Conservation (phyloP, 495 filamentous ascomycete genomes). For the Penicillium cinerascens region DNA sequence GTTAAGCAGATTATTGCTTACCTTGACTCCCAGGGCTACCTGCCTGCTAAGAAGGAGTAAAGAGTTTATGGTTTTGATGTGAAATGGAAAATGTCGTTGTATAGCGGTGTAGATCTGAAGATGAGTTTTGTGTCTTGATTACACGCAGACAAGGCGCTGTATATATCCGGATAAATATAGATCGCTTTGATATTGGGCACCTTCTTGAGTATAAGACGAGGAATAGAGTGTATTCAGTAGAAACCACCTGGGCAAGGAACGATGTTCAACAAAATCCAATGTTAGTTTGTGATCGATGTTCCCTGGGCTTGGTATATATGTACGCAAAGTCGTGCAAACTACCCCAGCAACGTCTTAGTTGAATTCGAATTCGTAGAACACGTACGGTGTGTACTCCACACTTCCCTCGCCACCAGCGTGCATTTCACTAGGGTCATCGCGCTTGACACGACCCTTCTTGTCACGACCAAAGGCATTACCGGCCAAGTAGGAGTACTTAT, state of each 20-base stretch:
- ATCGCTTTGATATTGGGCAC: constrained; percentile 6
- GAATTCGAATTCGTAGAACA: constrained; percentile 94
- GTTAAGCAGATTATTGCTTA: constrained; percentile 80
- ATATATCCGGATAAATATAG: constrained; percentile 15
- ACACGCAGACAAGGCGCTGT: constrained; percentile 13
- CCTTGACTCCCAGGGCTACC: constrained; percentile 61
- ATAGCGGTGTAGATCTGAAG: constrained; percentile 13
- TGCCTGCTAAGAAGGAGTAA: constrained; percentile 50
- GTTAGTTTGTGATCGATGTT: constrained; percentile 28
- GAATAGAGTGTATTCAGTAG: neutral
- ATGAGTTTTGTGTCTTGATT: constrained; percentile 9
- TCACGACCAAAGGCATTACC: constrained; percentile 93
- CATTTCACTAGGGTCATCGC: constrained; percentile 87
- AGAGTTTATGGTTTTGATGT: neutral
- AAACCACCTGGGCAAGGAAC: neutral
- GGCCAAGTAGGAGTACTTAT: constrained; percentile 84
- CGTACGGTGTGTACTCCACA: constrained; percentile 89
- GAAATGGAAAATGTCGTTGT: constrained; percentile 4
- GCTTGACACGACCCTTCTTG: constrained; percentile 85
- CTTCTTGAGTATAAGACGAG: neutral
- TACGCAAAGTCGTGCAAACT: constrained; percentile 17
- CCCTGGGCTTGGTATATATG: constrained; percentile 29
- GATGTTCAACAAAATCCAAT: constrained; percentile 1
- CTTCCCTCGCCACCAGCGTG: constrained; percentile 66
- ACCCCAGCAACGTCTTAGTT: constrained; percentile 24